phyloP scores from a whole-genome alignment of 257 asterid genomes.

The Petunia axillaris region DNA sequence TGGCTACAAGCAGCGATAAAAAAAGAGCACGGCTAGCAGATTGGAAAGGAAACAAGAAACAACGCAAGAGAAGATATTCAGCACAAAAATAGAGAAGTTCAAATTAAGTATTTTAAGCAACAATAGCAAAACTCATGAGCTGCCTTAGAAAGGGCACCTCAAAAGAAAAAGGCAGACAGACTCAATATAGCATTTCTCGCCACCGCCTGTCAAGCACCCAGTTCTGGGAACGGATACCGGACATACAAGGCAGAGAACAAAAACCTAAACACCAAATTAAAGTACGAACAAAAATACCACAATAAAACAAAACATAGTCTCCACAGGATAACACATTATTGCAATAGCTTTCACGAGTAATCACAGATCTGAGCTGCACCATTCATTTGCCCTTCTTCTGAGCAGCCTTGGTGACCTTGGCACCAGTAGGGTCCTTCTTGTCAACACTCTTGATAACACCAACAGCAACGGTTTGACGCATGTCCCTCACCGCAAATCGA shows the following conservation, averaged over 20 bases:
- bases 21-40: no score
- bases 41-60: no score
- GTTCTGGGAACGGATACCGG: slow-evolving; percentile 38
- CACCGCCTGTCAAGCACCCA: slow-evolving; percentile 57
- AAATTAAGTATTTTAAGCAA: neutral
- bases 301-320: neutral
- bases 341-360: neutral
- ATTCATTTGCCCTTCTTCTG: slow-evolving; percentile 66
- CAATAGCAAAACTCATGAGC: slow-evolving; percentile 25
- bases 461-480: slow-evolving; percentile 83
- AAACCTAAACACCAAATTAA: slow-evolving; percentile 22
- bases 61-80: neutral
- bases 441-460: slow-evolving; percentile 73
- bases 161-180: neutral
- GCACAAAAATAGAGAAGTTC: neutral
- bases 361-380: slow-evolving; percentile 23
- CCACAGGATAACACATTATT: slow-evolving; percentile 21
- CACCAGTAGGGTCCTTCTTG: slow-evolving; percentile 75
- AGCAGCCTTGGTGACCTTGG: slow-evolving; percentile 84
- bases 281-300: slow-evolving; percentile 5
- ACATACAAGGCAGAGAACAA: slow-evolving; percentile 36
- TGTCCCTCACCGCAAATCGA: slow-evolving; percentile 74
- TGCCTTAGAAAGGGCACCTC: slow-evolving; percentile 29
- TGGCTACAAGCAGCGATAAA: no score
- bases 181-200: slow-evolving; percentile 18